These are phyloP conservation scores for Elongisporangium prolatum DNA, from an alignment of 352 stramenopile genomes.

Conservation along the genomic window DNA sequence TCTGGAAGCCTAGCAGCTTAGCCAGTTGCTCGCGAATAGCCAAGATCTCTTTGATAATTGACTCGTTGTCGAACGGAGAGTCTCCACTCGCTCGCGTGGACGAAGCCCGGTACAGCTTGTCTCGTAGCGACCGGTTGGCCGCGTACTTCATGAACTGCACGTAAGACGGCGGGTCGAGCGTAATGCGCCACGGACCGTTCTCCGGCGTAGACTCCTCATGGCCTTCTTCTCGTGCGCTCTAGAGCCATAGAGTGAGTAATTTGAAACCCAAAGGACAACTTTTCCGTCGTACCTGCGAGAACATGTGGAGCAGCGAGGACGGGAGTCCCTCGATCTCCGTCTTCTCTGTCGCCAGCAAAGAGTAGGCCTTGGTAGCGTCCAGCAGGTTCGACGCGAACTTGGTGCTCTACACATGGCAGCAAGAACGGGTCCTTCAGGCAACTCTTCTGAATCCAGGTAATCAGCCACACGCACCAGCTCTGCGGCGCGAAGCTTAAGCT, in stretches of 20 bases:
- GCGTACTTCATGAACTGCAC: conserved; percentile 95
- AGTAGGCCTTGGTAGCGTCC: conserved; percentile 95
- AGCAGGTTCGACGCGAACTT: conserved; percentile 97
- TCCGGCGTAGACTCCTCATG: conserved; percentile 62
- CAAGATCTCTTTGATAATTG: conserved; percentile 93
- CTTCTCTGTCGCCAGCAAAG: conserved; percentile 84
- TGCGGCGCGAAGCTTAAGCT: conserved; percentile 91
- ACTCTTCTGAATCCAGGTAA: neutral
- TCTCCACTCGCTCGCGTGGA: conserved; percentile 87
- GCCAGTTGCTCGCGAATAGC: conserved; percentile 90
- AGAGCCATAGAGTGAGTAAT: conserved; percentile 5
- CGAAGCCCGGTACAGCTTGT: conserved; percentile 92
- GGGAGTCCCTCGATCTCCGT: conserved; percentile 89
- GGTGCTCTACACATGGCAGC: conserved; percentile 64
- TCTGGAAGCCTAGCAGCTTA: conserved; percentile 90
- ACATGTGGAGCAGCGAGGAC: conserved; percentile 88
- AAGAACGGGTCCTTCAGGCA: conserved; percentile 1
- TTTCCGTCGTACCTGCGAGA: conserved; percentile 65
- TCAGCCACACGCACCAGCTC: conserved; percentile 58
- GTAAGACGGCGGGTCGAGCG: conserved; percentile 93
- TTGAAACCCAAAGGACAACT: neutral
- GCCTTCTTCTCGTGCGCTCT: conserved; percentile 57
- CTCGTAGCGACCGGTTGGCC: conserved; percentile 85
- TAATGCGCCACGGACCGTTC: conserved; percentile 92
- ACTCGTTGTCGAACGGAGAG: conserved; percentile 88